Conservation (phyloP, 78 protist species). For the Salpingoeca rosetta region DNA sequence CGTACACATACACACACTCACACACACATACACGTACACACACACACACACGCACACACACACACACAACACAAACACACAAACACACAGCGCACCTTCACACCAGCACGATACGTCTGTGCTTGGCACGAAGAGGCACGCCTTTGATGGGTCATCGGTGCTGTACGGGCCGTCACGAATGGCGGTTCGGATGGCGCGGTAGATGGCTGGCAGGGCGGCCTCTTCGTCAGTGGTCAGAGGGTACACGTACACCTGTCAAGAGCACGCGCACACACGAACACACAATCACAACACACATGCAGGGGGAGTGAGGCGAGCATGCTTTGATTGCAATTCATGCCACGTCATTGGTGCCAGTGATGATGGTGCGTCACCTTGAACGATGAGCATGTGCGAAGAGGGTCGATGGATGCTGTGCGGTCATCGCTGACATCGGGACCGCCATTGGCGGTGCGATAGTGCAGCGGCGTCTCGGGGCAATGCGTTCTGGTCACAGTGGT, state of each 20-base stretch:
- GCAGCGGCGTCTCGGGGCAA: not conserved
- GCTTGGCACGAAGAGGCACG: not conserved
- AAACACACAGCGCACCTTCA: not conserved
- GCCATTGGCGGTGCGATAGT: not conserved
- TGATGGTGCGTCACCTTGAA: not conserved
- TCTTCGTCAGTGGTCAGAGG: not conserved
- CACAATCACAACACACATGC: not conserved
- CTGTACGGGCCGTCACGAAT: not conserved
- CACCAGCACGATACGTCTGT: not conserved
- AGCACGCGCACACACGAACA: not conserved
- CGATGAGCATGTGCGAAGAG: not conserved
- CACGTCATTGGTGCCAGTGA: too few relatives aligned
- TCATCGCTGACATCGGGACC: not conserved
- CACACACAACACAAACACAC: not conserved
- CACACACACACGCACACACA: not conserved
- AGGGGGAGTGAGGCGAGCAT: too few relatives aligned
- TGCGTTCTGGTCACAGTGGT: not conserved
- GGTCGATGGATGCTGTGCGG: not conserved
- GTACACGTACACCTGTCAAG: not conserved
- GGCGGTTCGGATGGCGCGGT: not conserved
- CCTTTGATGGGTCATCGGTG: not conserved
- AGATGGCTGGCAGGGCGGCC: not conserved
- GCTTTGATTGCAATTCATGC: too few relatives aligned
- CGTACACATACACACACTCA: not conserved
- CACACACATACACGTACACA: too few relatives aligned